Evolutionary conservation across 495 filamentous ascomycete genomes (phyloP).

Genomic region (Penicillium soppii): DNA sequence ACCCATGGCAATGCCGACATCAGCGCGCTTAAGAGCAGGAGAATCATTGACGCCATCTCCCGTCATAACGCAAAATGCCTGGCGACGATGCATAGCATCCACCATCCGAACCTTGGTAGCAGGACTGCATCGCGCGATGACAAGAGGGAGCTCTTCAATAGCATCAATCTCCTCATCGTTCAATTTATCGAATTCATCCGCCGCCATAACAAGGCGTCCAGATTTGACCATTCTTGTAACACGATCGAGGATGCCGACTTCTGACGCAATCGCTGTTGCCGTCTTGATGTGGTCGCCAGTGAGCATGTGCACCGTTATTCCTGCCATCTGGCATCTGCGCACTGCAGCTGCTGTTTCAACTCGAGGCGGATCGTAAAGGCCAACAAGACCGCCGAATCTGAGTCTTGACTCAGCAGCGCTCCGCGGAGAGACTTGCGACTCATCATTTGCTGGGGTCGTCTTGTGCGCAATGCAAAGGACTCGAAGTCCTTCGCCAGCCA

Average conservation of each 20-base stretch:
- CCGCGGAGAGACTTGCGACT: slow-evolving; percentile 29
- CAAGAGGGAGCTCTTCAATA: slow-evolving; percentile 61
- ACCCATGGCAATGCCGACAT: slow-evolving; percentile 87
- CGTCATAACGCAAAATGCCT: slow-evolving; percentile 67
- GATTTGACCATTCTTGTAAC: slow-evolving; percentile 44
- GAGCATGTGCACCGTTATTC: slow-evolving; percentile 69
- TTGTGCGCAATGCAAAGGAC: slow-evolving; percentile 74
- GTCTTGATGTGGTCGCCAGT: slow-evolving; percentile 67
- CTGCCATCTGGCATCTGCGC: slow-evolving; percentile 57
- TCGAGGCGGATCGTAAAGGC: slow-evolving; percentile 69
- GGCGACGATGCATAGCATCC: slow-evolving; percentile 64
- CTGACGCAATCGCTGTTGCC: slow-evolving; percentile 58
- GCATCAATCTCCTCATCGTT: slow-evolving; percentile 59
- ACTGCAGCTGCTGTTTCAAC: slow-evolving; percentile 56
- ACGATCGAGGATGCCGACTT: slow-evolving; percentile 62
- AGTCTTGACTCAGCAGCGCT: slow-evolving; percentile 53
- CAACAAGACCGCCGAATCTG: slow-evolving; percentile 57
- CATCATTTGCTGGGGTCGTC: slow-evolving; percentile 20
- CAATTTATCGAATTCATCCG: slow-evolving; percentile 60
- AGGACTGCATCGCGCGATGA: slow-evolving; percentile 69
- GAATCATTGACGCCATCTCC: slow-evolving; percentile 88
- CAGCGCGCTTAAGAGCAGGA: slow-evolving; percentile 71
- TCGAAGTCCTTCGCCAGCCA: slow-evolving; percentile 75
- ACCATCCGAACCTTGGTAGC: slow-evolving; percentile 72
- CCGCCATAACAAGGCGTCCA: slow-evolving; percentile 61